Evolutionary conservation across 495 filamentous ascomycete genomes (phyloP), one percentile per base, ranked within the genome.

Genomic region (Penicillium simplicissimum): DNA sequence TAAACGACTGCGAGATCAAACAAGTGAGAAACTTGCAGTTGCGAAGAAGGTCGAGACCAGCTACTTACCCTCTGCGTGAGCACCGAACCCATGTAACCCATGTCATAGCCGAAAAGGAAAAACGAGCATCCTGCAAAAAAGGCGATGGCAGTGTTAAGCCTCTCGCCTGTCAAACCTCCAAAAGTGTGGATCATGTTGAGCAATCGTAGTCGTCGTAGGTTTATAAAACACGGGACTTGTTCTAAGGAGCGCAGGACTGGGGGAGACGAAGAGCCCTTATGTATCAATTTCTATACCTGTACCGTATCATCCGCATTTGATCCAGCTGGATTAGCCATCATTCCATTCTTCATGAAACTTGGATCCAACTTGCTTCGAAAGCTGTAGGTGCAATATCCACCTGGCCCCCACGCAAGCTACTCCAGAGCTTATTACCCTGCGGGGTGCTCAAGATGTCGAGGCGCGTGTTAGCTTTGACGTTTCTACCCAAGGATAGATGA

Each of bases 41-140:
- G 40, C 25, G 42, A 57, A 45, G 37, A 28, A 57, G 38, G 54
- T 40, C 37, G 37, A 40, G 37, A 40, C n/a, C 37, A 40, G 37
- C 37, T 40, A 40, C 37, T 40, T 40, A 40, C 37, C 37, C 15
- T 40, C 37, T 40, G 37, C 37, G 37, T 40, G 5, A 40, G 54
- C 17, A 60, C 37, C 25, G 28, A 55, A 55, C 37, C 58, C 58
- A 60, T 60, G 58, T 55, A 47, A 51, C 58, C 54, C 58, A 60
- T 60, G 36, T 60, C 58, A 51, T 60, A 60, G 58, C 58, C 58
- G 40, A 60, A 60, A 55, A 60, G 52, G 49, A 51, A 60, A 60
- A 60, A 60, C 33, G 58, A 51, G 54, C 58, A 60, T 60, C 49
- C 21, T 28, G 58, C 58, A 55, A 60, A 37, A 25, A 51, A 51